These are phyloP conservation scores for Sporisorium graminicola DNA, from an alignment of 1,284 basidiomycete species.

Conservation along the genomic window DNA sequence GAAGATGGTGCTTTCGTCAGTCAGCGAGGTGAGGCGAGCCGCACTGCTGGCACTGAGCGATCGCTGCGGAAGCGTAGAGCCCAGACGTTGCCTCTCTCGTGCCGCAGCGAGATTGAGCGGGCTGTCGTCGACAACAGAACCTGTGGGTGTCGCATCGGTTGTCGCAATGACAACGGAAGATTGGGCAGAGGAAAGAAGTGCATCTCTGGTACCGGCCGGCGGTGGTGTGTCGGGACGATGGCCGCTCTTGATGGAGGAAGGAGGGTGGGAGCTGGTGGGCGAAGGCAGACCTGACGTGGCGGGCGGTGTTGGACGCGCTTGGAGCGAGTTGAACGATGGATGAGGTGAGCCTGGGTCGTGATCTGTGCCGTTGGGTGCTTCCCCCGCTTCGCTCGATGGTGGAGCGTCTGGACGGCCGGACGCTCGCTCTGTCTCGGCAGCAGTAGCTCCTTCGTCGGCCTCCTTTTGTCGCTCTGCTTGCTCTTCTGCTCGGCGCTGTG, in stretches of 20 bases:
- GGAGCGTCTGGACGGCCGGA: background rate
- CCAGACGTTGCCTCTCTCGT: conserved; percentile 41
- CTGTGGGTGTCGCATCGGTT: conserved; percentile 36
- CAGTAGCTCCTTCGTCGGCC: conserved; percentile 11
- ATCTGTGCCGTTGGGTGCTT: conserved; percentile 17
- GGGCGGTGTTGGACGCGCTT: conserved; percentile 60
- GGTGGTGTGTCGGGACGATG: conserved; percentile 27
- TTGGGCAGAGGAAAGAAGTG: background rate
- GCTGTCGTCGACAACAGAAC: conserved; percentile 38
- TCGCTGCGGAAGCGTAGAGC: conserved; percentile 29
- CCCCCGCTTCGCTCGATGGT: conserved; percentile 15
- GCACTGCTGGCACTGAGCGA: conserved; percentile 47
- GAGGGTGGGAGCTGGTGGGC: conserved; percentile 45
- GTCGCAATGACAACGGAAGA: conserved; percentile 9
- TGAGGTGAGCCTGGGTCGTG: conserved; percentile 49
- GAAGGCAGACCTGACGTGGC: conserved; percentile 52
- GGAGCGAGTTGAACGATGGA: conserved; percentile 61
- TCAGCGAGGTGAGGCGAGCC: conserved; percentile 41
- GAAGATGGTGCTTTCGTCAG: conserved; percentile 53
- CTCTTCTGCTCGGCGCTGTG: conserved; percentile 27
- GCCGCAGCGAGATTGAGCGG: conserved; percentile 49
- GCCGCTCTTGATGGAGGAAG: conserved; percentile 42
- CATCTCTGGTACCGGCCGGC: background rate
- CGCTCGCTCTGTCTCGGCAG: background rate
- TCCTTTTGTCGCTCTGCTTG: conserved; percentile 17